phyloP scores from a whole-genome alignment of 2,329 filamentous ascomycete genomes.

The Botrytis paeoniae region DNA sequence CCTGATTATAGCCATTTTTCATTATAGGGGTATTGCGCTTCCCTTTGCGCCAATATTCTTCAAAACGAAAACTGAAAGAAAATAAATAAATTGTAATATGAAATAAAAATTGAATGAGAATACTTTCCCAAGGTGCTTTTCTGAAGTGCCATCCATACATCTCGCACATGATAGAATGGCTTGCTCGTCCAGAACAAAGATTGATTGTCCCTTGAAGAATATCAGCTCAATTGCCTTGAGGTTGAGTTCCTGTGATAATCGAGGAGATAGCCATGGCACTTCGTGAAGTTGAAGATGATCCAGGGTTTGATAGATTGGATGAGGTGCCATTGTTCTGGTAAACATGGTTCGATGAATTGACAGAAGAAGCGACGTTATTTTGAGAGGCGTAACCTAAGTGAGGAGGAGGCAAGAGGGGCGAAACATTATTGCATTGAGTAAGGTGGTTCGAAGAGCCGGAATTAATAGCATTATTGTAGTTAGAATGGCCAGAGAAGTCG shows the following conservation, averaged over 20 bases:
- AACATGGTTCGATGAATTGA: background rate
- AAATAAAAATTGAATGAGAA: background rate
- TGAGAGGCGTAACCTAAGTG: background rate
- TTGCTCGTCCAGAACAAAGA: background rate
- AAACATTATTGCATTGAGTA: background rate
- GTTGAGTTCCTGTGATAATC: slow-evolving; percentile 9
- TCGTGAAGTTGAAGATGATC: slow-evolving; percentile 10
- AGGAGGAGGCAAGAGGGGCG: background rate
- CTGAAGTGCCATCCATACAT: background rate
- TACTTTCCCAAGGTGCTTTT: too few species aligned
- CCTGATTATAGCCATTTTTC: slow-evolving; percentile 3
- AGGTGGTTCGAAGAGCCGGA: background rate
- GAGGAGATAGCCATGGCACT: slow-evolving; percentile 18
- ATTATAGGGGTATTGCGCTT: slow-evolving; percentile 11
- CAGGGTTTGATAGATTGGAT: background rate
- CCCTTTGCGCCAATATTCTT: slow-evolving; percentile 5
- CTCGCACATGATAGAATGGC: background rate
- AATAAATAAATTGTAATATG: background rate
- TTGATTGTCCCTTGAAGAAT: background rate
- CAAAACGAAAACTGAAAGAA: background rate
- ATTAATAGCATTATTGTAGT: background rate
- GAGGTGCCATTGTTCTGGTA: background rate
- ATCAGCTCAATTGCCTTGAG: background rate
- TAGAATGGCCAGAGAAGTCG: background rate
- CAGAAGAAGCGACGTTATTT: background rate